Percentiles rank a stretch among this genome's conserved stretches.
Conservation (phyloP, 1,139 yeast species). For the Protomyces pachydermus region DNA sequence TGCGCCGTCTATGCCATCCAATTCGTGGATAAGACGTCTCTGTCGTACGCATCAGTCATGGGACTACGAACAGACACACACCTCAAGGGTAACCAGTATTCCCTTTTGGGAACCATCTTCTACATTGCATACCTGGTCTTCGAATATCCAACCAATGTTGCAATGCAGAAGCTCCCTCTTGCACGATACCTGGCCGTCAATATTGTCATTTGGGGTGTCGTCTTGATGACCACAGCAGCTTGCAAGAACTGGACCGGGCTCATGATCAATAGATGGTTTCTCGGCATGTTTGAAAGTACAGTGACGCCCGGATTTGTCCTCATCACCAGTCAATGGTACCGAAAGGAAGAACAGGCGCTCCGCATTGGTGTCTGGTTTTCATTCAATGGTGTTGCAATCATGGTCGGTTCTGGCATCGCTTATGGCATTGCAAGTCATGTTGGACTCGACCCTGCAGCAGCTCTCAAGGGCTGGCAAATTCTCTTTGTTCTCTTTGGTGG, state of each 20-base stretch:
- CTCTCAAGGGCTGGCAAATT: slow-evolving; percentile 43
- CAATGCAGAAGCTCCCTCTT: slow-evolving; percentile 52
- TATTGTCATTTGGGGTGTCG: slow-evolving; percentile 50
- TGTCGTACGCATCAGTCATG: slow-evolving; percentile 57
- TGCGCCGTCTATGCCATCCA: slow-evolving; percentile 54
- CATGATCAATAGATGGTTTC: slow-evolving; percentile 47
- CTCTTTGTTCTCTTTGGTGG: slow-evolving; percentile 47
- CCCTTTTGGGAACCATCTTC: slow-evolving; percentile 57
- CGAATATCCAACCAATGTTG: slow-evolving; percentile 51
- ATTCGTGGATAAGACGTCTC: slow-evolving; percentile 60
- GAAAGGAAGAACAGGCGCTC: slow-evolving; percentile 50
- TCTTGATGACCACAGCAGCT: slow-evolving; percentile 49
- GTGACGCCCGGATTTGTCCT: slow-evolving; percentile 53
- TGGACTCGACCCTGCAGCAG: slow-evolving; percentile 27
- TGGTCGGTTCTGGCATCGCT: slow-evolving; percentile 41
- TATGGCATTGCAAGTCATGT: slow-evolving; percentile 50
- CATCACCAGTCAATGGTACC: slow-evolving; percentile 54
- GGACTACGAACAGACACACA: slow-evolving; percentile 47
- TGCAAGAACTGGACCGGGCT: slow-evolving; percentile 48
- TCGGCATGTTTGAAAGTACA: slow-evolving; percentile 56
- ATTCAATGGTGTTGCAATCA: slow-evolving; percentile 46
- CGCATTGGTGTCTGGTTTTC: slow-evolving; percentile 47
- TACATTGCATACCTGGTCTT: slow-evolving; percentile 51
- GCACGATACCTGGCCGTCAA: slow-evolving; percentile 49
- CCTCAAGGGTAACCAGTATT: slow-evolving; percentile 43